phyloP scores from a whole-genome alignment of 2,329 filamentous ascomycete genomes.

The Alternaria ethzedia region DNA sequence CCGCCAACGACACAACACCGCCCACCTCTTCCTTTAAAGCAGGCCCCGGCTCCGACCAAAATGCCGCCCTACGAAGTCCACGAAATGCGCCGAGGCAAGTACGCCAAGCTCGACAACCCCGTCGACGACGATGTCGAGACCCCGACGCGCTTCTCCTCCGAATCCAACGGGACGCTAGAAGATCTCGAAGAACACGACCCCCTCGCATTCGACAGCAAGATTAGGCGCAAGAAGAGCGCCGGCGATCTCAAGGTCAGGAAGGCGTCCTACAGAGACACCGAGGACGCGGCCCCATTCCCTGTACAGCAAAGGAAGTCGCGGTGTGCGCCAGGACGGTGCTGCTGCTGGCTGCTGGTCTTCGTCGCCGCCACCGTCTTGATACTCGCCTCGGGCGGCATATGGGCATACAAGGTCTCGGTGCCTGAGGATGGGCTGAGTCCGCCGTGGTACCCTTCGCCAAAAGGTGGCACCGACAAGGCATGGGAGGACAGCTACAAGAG shows the following conservation, averaged over 20 bases:
- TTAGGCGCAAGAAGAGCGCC: conserved; percentile 51
- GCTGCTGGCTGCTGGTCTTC: conserved; percentile 54
- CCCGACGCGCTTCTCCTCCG: conserved; percentile 46
- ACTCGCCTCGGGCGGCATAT: conserved; percentile 53
- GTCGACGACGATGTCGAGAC: conserved; percentile 41
- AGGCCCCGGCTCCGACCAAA: background rate
- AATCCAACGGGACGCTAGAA: conserved; percentile 45
- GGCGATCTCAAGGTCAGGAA: conserved; percentile 43
- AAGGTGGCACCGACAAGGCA: conserved; percentile 70
- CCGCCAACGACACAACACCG: background rate
- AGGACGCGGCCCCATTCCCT: conserved; percentile 25
- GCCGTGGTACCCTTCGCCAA: conserved; percentile 72
- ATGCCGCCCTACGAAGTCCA: conserved; percentile 41
- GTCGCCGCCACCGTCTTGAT: conserved; percentile 50
- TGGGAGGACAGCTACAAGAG: conserved; percentile 83
- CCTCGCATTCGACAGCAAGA: conserved; percentile 50
- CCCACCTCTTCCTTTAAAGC: background rate
- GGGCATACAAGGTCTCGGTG: conserved; percentile 52
- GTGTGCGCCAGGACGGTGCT: conserved; percentile 49
- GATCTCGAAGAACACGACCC: conserved; percentile 57
- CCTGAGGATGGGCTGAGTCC: conserved; percentile 53
- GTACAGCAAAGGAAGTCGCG: conserved; percentile 26
- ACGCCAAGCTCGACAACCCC: conserved; percentile 45
- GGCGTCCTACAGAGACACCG: conserved; percentile 40
- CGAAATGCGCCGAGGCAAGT: conserved; percentile 48